These are phyloP conservation scores for Aeminium ludgeri DNA, from an alignment of 495 filamentous ascomycete genomes.

Conservation along the genomic window DNA sequence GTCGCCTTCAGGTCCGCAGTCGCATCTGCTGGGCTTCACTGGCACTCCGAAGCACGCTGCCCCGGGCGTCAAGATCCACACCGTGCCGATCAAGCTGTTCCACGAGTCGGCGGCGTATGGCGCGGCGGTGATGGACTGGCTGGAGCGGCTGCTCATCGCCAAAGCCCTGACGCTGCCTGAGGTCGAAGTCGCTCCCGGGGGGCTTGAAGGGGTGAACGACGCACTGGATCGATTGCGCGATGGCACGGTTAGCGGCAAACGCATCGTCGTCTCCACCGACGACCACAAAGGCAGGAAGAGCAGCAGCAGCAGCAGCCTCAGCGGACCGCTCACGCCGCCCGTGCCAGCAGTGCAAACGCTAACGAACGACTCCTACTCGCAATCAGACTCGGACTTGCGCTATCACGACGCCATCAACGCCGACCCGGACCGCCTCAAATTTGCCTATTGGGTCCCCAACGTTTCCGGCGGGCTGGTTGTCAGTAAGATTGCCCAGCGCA, in stretches of 20 bases:
- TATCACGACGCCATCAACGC: constrained; percentile 21
- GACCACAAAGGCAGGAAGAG: background rate
- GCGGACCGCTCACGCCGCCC: background rate
- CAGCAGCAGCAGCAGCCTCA: background rate
- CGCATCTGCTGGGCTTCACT: constrained; percentile 46
- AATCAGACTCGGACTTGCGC: too few species aligned
- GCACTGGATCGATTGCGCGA: constrained; percentile 41
- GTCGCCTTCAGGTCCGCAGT: constrained; percentile 14
- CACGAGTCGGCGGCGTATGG: constrained; percentile 43
- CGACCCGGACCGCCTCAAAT: constrained; percentile 20
- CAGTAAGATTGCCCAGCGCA: constrained; percentile 32
- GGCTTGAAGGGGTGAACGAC: constrained; percentile 43
- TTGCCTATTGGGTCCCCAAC: constrained; percentile 35
- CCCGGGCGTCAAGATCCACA: constrained; percentile 35
- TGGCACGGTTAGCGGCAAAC: constrained; percentile 26
- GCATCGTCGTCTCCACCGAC: constrained; percentile 12
- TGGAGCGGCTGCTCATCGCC: constrained; percentile 38
- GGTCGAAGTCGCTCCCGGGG: constrained; percentile 39
- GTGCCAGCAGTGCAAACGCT: background rate
- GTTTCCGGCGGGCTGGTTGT: constrained; percentile 34
- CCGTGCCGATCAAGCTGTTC: constrained; percentile 52
- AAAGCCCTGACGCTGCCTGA: constrained; percentile 37
- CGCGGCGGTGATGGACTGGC: constrained; percentile 38
- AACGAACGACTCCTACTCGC: constrained; percentile 4
- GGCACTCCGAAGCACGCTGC: constrained; percentile 39